Percentiles rank a stretch among this genome's conserved stretches.
phyloP scores from a whole-genome alignment of 495 filamentous ascomycete species.

The Podospora pseudoanserina region DNA sequence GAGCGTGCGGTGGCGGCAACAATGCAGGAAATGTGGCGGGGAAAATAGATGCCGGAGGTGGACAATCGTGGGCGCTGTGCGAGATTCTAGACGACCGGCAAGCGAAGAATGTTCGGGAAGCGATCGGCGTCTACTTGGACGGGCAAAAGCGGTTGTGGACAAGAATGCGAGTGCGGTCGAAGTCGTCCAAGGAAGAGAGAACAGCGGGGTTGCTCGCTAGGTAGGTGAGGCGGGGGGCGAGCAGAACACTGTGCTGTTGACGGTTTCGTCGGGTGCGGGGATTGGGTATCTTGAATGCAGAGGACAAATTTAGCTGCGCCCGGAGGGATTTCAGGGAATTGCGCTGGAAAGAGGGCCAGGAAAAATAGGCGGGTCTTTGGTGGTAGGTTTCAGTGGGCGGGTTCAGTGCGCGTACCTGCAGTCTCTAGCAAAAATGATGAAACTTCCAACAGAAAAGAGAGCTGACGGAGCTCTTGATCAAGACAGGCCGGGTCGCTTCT shows the following conservation, averaged over 20 bases:
- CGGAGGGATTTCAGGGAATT: neutral
- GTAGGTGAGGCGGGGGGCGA: neutral
- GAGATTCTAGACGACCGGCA: neutral
- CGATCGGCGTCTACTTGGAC: neutral
- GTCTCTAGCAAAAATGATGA: neutral
- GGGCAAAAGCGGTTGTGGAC: neutral
- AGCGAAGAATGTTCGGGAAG: neutral
- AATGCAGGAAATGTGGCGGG: neutral
- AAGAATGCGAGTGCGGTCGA: neutral
- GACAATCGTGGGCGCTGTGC: neutral
- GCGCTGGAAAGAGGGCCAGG: neutral
- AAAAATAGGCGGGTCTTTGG: neutral
- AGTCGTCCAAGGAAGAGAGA: neutral
- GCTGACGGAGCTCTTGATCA: neutral
- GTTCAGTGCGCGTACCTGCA: constrained; percentile 4
- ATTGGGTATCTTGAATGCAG: neutral
- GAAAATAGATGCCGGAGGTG: neutral
- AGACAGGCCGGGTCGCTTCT: neutral
- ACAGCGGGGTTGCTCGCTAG: neutral
- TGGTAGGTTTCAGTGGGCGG: neutral
- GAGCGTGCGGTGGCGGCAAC: neutral
- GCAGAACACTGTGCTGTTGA: neutral
- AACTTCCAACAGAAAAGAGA: neutral
- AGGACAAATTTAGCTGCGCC: neutral
- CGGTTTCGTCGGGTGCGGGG: neutral